Percentiles rank a stretch among this genome's conserved stretches.
Evolutionary conservation across 495 filamentous ascomycete genomes (phyloP).

Genomic region (Xylaria acuta): DNA sequence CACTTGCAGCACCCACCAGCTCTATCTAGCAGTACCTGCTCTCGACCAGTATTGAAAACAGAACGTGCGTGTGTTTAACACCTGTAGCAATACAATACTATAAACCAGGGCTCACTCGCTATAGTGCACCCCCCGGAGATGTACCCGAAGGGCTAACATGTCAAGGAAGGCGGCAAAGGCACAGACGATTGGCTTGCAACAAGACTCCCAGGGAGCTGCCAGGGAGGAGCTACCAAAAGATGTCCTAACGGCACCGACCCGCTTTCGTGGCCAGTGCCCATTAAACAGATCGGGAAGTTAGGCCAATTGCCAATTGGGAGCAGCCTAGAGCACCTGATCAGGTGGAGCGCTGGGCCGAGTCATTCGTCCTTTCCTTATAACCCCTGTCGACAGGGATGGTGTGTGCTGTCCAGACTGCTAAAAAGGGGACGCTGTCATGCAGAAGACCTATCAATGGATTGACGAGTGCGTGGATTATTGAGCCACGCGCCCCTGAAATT

Average conservation of each 20-base stretch:
- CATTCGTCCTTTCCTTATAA: constrained; percentile 10
- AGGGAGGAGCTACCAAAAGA: background rate
- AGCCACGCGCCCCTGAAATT: constrained; percentile 19
- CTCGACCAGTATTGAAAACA: background rate
- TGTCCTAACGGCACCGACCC: background rate
- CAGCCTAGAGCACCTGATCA: constrained; percentile 7
- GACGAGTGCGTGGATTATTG: constrained; percentile 10
- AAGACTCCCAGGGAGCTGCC: background rate
- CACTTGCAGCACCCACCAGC: background rate
- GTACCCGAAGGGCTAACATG: background rate
- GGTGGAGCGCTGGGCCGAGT: background rate
- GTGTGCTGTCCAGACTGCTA: constrained; percentile 21
- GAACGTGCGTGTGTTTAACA: background rate
- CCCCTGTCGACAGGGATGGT: constrained; percentile 19
- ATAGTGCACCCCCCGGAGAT: background rate
- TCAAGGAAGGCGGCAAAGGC: background rate
- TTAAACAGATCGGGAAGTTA: constrained; percentile 21
- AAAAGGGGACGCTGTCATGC: constrained; percentile 21
- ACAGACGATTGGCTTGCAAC: background rate
- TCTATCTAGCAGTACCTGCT: background rate
- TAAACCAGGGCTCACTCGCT: background rate
- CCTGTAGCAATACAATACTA: background rate
- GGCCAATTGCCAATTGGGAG: constrained; percentile 11
- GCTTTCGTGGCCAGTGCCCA: background rate
- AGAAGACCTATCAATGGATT: constrained; percentile 8